A percentile compares a stretch with the other conserved stretches of the same genome.
Conservation (phyloP, 106 monocot species). For the Acorus gramineus region DNA sequence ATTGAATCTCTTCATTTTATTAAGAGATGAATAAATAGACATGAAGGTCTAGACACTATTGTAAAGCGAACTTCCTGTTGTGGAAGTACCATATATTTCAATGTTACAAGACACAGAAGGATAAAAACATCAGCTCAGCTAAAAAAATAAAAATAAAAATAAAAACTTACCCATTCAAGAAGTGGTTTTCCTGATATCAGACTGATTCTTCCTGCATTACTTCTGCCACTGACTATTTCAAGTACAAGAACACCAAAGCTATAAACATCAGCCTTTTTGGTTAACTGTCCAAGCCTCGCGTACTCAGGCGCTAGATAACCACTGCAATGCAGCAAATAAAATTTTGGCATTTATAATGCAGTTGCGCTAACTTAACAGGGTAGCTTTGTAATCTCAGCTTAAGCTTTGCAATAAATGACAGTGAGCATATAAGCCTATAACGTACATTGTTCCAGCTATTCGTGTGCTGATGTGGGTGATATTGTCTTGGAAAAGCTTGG, state of each 20-base stretch:
- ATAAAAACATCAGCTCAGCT: too few relatives aligned
- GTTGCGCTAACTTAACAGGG: not conserved
- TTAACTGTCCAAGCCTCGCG: slow-evolving; percentile 68
- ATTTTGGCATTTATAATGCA: not conserved
- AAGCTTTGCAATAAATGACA: not conserved
- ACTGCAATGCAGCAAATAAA: slow-evolving; percentile 16
- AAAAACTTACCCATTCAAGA: slow-evolving; percentile 50
- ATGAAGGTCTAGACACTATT: too few relatives aligned
- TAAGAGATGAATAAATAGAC: too few relatives aligned
- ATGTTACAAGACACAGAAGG: too few relatives aligned
- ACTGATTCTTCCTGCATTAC: slow-evolving; percentile 27
- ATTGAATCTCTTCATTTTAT: too few relatives aligned
- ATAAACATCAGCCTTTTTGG: slow-evolving; percentile 78
- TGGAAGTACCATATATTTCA: too few relatives aligned
- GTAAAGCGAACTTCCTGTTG: too few relatives aligned
- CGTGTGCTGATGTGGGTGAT: slow-evolving; percentile 63
- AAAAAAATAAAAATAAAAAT: not conserved
- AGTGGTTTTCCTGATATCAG: slow-evolving; percentile 36
- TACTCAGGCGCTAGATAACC: slow-evolving; percentile 87
- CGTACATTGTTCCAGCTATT: slow-evolving; percentile 65
- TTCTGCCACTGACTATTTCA: slow-evolving; percentile 68
- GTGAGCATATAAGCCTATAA: too few relatives aligned
- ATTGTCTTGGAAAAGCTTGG: slow-evolving; percentile 58
- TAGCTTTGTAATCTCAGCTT: not conserved
- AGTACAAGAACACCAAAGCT: slow-evolving; percentile 76